Percentiles rank a stretch among this genome's conserved stretches.
Evolutionary conservation across 106 monocot genomes (phyloP).

Genomic region (Allium fistulosum): DNA sequence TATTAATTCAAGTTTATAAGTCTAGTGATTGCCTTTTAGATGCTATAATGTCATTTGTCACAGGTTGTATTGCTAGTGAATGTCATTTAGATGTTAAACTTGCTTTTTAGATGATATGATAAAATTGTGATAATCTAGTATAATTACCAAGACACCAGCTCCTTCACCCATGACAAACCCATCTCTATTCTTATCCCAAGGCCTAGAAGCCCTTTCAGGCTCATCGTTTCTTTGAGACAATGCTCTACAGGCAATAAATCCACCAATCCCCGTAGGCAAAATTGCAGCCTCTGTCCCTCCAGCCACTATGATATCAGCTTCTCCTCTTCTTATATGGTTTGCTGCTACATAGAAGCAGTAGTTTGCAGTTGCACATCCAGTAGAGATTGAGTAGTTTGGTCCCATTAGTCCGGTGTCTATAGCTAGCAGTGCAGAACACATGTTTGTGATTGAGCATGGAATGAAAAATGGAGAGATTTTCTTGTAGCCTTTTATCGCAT

Average conservation of each 20-base stretch:
- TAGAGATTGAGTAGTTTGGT: slow-evolving; percentile 43
- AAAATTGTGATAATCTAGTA: too few relatives aligned
- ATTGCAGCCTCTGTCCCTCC: slow-evolving; percentile 46
- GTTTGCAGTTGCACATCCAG: slow-evolving; percentile 46
- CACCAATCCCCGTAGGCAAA: slow-evolving; percentile 33
- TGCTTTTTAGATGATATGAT: too few relatives aligned
- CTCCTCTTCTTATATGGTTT: slow-evolving; percentile 49
- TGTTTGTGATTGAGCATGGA: slow-evolving; percentile 35
- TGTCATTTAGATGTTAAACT: too few relatives aligned
- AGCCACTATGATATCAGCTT: slow-evolving; percentile 42
- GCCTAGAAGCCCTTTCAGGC: slow-evolving; percentile 34
- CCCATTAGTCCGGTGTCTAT: slow-evolving; percentile 42
- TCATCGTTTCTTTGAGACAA: slow-evolving; percentile 38
- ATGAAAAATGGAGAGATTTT: slow-evolving; percentile 44
- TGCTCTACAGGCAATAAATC: slow-evolving; percentile 41
- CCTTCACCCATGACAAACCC: slow-evolving; percentile 50
- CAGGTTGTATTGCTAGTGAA: too few relatives aligned
- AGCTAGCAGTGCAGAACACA: slow-evolving; percentile 41
- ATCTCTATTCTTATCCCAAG: slow-evolving; percentile 39
- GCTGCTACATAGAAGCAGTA: slow-evolving; percentile 54
- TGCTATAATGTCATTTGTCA: too few relatives aligned
- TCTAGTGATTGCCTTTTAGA: too few relatives aligned
- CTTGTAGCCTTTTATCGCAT: slow-evolving; percentile 12
- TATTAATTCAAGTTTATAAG: too few relatives aligned
- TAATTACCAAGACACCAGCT: slow-evolving; percentile 23